Percentiles rank a stretch among this genome's conserved stretches.
phyloP scores from a whole-genome alignment of 2,329 filamentous ascomycete genomes.

The Botryotinia narcissicola region DNA sequence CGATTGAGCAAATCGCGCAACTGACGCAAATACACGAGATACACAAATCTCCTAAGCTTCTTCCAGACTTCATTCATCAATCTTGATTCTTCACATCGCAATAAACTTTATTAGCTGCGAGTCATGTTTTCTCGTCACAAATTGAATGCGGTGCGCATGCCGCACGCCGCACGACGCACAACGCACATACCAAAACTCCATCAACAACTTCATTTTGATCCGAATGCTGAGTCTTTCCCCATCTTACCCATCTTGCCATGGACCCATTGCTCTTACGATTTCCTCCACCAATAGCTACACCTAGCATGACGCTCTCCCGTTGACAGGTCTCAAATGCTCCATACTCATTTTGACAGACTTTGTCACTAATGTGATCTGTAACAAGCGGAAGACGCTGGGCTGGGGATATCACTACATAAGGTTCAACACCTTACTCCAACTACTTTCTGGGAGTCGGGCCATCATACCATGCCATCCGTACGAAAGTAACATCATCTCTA shows the following conservation, averaged over 20 bases:
- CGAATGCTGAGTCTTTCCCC: not conserved
- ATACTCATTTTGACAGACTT: slow-evolving; percentile 7
- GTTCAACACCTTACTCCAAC: slow-evolving; percentile 7
- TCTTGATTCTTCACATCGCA: not conserved
- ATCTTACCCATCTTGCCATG: not conserved
- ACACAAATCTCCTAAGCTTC: not conserved
- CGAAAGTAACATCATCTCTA: not conserved
- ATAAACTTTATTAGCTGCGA: not conserved
- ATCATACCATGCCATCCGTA: not conserved
- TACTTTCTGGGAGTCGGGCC: not conserved
- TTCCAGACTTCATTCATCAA: not conserved
- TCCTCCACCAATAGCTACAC: not conserved
- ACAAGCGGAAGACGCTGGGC: not conserved
- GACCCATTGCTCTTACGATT: not conserved
- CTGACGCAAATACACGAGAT: not conserved
- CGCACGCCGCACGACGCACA: not conserved
- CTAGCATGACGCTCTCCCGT: not conserved
- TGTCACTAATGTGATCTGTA: not conserved
- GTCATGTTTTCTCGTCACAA: slow-evolving; percentile 3
- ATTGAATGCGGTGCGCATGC: not conserved
- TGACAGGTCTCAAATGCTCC: slow-evolving; percentile 1
- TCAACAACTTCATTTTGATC: not conserved
- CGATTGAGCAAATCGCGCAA: not conserved
- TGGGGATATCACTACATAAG: not conserved
- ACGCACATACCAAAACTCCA: not conserved